Evolutionary conservation across 2,329 filamentous ascomycete species (phyloP).

Genomic region (Sporothrix pseudoabietina): DNA sequence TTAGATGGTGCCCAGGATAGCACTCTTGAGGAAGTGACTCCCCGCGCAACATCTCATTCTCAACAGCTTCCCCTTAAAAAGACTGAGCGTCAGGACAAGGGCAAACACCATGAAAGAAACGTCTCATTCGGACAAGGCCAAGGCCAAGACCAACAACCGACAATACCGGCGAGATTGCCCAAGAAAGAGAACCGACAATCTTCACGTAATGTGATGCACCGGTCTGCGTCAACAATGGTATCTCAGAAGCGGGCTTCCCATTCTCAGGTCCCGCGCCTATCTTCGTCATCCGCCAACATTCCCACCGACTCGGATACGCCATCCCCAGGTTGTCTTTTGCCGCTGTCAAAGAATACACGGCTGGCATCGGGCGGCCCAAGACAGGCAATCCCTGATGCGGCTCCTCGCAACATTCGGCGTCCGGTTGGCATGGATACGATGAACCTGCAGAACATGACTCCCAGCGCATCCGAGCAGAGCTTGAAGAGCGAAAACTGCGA

Average conservation of each 20-base stretch:
- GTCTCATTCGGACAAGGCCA: neutral
- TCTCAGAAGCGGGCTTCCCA: conserved; percentile 23
- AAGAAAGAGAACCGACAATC: conserved; percentile 33
- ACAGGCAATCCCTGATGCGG: conserved; percentile 28
- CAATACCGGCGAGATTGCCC: conserved; percentile 30
- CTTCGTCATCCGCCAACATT: conserved; percentile 23
- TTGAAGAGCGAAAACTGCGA: conserved; percentile 26
- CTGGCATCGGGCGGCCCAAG: conserved; percentile 16
- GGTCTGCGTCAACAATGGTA: conserved; percentile 4
- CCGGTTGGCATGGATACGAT: conserved; percentile 32
- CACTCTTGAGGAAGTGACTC: conserved; percentile 30
- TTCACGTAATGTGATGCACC: conserved; percentile 5
- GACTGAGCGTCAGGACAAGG: neutral
- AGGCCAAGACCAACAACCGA: conserved; percentile 1
- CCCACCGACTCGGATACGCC: conserved; percentile 6
- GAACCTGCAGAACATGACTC: conserved; percentile 32
- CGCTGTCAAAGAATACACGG: conserved; percentile 20
- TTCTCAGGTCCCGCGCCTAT: conserved; percentile 23
- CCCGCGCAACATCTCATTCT: conserved; percentile 24
- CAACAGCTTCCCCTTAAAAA: neutral
- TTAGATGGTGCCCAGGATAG: conserved; percentile 4
- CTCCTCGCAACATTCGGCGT: conserved; percentile 29
- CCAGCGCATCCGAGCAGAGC: conserved; percentile 22
- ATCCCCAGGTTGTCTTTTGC: conserved; percentile 29
- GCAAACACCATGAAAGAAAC: neutral